Base-by-base conservation (phyloP, 108 stramenopile species). In the Fistulifera pelliculosa region DNA sequence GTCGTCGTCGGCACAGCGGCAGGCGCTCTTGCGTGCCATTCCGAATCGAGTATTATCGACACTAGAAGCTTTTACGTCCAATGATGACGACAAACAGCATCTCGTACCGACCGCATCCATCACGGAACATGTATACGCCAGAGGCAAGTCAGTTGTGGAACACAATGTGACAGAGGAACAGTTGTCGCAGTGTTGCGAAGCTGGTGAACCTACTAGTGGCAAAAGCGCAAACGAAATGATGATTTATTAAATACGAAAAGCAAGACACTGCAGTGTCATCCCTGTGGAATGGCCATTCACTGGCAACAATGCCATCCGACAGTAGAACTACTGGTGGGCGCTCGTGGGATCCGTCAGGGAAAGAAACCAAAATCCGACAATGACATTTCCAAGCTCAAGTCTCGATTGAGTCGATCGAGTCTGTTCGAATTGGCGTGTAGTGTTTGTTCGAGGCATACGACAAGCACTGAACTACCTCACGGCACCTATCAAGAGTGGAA, bases 321-420 rank as follows among this genome's bases (percentile, higher is more conserved):
- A 15, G 43, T 66, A 0, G 92, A 94, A 60, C 26, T 90, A 2
- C 60, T 76, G n/a, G 72, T 94, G 12, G 92, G 92, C 22, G 79
- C 77, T 1, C 78, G 80, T 15, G 92, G 92, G 4, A 68, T 83
- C 15, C 65, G 68, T 42, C 83, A 87, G n/a, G 85, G 83, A 7
- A 90, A 87, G 54, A 89, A 85, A 53, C 77, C 85, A 1, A 83
- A 83, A 61, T 41, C 55, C 3, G 56, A 63, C 4, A 12, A 56
- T 1, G 90, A 87, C 57, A 70, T 71, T 39, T 14, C 51, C 21
- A 58, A 68, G 16, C 41, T 70, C 38, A 26, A 67, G 6, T 87
- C 85, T 0, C 79, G 90, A 17, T 67, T 92, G 24, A 67, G 70
- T 56, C 83, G 85, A 42, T 35, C 31, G 31, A 35, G 31, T 35